Evolutionary conservation across 805 yeast genomes (phyloP).

Genomic region (Lipomyces starkeyi): DNA sequence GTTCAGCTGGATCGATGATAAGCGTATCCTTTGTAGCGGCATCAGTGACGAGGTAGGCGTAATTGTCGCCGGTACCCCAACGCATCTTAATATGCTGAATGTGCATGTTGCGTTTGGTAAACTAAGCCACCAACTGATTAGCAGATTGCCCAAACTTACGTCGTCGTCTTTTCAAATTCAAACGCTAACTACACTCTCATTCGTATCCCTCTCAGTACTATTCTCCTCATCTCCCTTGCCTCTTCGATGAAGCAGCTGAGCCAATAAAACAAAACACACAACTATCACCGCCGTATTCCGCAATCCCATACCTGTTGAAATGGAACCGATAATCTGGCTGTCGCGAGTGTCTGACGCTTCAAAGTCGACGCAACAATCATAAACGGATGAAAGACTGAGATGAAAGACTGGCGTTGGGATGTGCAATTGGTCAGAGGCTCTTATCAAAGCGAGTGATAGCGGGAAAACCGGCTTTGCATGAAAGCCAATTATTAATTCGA

Average conservation of each 20-base stretch:
- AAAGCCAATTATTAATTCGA: no score
- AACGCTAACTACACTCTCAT: conserved; percentile 1
- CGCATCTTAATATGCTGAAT: conserved; percentile 85
- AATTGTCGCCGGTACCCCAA: conserved; percentile 94
- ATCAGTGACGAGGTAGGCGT: conserved; percentile 79
- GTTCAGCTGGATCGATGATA: conserved; percentile 92
- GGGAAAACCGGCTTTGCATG: no score
- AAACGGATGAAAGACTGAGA: neutral
- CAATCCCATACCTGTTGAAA: conserved; percentile 8
- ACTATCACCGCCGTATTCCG: conserved; percentile 1
- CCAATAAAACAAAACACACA: neutral
- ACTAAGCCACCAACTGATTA: conserved; percentile 7
- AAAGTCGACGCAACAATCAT: conserved; percentile 3
- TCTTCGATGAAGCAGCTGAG: neutral
- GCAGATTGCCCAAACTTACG: neutral
- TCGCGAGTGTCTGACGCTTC: neutral
- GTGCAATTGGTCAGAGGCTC: neutral
- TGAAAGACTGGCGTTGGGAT: neutral
- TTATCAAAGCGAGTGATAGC: no score
- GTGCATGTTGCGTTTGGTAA: conserved; percentile 66
- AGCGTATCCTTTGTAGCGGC: conserved; percentile 69
- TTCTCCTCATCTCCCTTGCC: neutral
- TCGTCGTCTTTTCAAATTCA: neutral
- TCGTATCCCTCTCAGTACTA: neutral
- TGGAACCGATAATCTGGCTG: neutral